Evolutionary conservation across 108 stramenopile species (phyloP).

Genomic region (Cyclotella choctawhatcheeana): DNA sequence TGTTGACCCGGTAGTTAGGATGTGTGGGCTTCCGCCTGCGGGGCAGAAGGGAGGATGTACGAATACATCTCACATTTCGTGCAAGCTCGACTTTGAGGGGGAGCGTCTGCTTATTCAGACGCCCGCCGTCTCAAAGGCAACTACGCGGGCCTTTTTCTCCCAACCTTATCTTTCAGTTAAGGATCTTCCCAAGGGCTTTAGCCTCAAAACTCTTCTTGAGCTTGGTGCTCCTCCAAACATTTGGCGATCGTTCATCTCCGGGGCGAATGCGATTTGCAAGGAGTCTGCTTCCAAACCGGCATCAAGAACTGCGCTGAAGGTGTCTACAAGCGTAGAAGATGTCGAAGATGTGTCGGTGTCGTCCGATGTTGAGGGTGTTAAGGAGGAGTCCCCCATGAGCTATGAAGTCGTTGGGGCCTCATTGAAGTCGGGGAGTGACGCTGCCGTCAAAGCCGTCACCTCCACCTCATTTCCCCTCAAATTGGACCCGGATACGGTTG

Average conservation of each 20-base stretch:
- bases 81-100: background rate
- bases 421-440: too few species aligned
- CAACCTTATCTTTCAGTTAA: background rate
- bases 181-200: background rate
- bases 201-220: background rate
- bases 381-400: too few species aligned
- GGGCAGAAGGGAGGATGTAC: conserved; percentile 10
- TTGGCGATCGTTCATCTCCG: background rate
- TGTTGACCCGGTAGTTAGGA: background rate
- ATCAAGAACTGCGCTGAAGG: too few species aligned
- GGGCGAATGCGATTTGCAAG: too few species aligned
- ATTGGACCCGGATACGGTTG: too few species aligned
- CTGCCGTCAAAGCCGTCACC: too few species aligned
- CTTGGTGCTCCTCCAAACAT: background rate
- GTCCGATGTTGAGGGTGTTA: too few species aligned
- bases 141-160: background rate
- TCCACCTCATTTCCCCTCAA: too few species aligned
- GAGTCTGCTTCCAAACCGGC: too few species aligned
- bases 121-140: background rate
- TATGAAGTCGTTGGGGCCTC: too few species aligned
- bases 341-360: too few species aligned
- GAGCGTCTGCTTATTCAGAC: background rate
- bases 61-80: background rate
- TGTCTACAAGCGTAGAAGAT: too few species aligned
- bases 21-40: conserved; percentile 3